Percentiles rank a stretch among this genome's conserved stretches.
Evolutionary conservation across 306 rosid species (phyloP).

Genomic region (Canavalia gladiata): DNA sequence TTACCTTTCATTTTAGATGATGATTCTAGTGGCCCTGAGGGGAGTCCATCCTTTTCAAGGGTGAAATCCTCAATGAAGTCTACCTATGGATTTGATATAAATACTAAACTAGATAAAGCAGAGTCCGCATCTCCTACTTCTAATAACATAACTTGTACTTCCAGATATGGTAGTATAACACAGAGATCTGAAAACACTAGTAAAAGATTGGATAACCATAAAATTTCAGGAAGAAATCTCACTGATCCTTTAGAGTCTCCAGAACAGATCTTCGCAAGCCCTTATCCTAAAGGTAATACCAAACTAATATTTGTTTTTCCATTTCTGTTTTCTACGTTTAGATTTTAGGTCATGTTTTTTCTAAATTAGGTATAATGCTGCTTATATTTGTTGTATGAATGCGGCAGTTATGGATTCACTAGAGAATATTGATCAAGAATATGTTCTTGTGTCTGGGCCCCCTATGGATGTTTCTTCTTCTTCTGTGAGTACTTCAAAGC

Average conservation of each 20-base stretch:
- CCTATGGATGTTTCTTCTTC: conserved; percentile 77
- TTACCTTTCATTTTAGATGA: conserved; percentile 90
- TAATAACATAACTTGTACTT: conserved; percentile 54
- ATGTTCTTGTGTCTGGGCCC: conserved; percentile 92
- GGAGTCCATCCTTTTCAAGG: conserved; percentile 73
- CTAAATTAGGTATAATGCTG: conserved; percentile 4
- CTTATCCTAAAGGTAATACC: conserved; percentile 69
- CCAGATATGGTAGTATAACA: conserved; percentile 57
- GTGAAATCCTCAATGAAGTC: conserved; percentile 76
- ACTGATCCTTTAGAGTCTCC: conserved; percentile 55
- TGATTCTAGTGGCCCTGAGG: conserved; percentile 83
- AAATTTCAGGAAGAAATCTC: conserved; percentile 57
- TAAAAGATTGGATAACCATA: conserved; percentile 61
- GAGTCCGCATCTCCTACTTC: conserved; percentile 56
- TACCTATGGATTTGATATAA: conserved; percentile 80
- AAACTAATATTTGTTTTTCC: conserved; percentile 36
- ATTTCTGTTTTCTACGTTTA: conserved; percentile 38
- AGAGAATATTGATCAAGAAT: conserved; percentile 93
- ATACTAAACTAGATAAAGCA: conserved; percentile 63
- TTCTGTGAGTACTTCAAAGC: conserved; percentile 70
- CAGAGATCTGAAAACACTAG: conserved; percentile 60
- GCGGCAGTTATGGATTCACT: conserved; percentile 75
- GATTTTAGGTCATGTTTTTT: conserved; percentile 38
- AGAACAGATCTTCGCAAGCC: conserved; percentile 55
- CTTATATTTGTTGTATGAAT: conserved; percentile 50